phyloP scores from a whole-genome alignment of 345 rosid species.

The Gossypium bickii region DNA sequence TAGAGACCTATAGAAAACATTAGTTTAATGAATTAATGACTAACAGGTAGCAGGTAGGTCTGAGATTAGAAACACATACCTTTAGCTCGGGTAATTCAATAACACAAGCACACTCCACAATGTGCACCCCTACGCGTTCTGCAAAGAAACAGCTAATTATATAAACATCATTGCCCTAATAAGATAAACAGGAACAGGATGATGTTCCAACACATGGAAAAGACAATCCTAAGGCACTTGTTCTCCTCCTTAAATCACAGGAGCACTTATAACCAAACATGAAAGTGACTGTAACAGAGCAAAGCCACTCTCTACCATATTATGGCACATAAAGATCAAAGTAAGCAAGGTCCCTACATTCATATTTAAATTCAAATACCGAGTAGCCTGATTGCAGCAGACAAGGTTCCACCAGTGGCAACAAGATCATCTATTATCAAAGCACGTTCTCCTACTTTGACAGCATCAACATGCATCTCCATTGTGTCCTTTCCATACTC shows the following conservation, averaged over 20 bases:
- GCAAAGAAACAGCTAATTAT: constrained; percentile 27
- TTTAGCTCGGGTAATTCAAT: constrained; percentile 85
- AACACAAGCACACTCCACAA: constrained; percentile 93
- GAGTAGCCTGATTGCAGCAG: constrained; percentile 89
- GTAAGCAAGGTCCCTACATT: background rate
- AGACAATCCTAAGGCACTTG: background rate
- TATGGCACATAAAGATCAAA: constrained; percentile 10
- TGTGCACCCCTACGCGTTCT: constrained; percentile 87
- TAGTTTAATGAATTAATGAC: background rate
- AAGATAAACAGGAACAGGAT: constrained; percentile 3
- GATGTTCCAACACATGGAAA: background rate
- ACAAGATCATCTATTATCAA: constrained; percentile 86
- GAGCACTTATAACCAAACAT: background rate
- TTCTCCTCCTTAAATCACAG: background rate
- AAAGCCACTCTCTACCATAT: background rate
- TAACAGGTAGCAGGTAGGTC: background rate
- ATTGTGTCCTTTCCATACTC: constrained; percentile 94
- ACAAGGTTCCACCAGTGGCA: constrained; percentile 94
- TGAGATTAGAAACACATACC: constrained; percentile 30
- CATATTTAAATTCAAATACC: constrained; percentile 38
- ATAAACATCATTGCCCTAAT: constrained; percentile 12
- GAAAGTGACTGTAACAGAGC: background rate
- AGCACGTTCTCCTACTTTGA: constrained; percentile 82
- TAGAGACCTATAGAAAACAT: background rate
- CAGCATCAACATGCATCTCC: constrained; percentile 99